Conservation (phyloP, 345 rosid genomes). For the Brassica rapa region DNA sequence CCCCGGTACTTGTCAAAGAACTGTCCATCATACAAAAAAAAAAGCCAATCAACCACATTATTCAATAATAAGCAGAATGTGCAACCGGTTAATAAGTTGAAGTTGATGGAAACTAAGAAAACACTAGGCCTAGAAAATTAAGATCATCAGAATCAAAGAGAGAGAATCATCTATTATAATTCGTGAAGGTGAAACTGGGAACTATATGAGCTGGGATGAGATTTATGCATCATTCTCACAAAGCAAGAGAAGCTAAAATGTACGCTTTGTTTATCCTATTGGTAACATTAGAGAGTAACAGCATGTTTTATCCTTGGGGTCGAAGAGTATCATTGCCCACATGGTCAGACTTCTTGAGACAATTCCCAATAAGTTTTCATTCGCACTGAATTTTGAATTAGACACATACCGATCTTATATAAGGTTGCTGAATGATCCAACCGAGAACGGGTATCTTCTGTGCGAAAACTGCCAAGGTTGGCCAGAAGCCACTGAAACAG, state of each 20-base stretch:
- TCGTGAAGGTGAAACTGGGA: not conserved
- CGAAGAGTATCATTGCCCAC: not conserved
- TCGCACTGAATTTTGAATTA: not conserved
- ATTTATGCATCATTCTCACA: not conserved
- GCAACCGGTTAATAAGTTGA: not conserved
- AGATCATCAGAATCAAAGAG: constrained; percentile 8
- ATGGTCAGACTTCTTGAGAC: not conserved
- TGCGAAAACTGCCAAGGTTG: constrained; percentile 81
- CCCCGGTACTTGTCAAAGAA: constrained; percentile 48
- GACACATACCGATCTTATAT: constrained; percentile 70
- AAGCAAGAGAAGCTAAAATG: constrained; percentile 4
- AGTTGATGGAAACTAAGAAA: constrained; percentile 1
- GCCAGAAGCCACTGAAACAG: constrained; percentile 94
- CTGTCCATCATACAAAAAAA: constrained; percentile 22
- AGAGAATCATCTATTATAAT: constrained; percentile 3
- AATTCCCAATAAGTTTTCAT: not conserved
- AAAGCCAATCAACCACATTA: not conserved
- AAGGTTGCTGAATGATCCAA: constrained; percentile 90
- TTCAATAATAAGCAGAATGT: not conserved
- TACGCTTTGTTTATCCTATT: not conserved
- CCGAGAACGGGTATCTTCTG: constrained; percentile 95
- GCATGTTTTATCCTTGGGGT: not conserved
- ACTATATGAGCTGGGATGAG: not conserved
- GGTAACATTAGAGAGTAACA: not conserved
- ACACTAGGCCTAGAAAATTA: constrained; percentile 15